These are phyloP conservation scores for Acanthamoeba rhysodes DNA, from an alignment of 208 protist species.

Conservation along the genomic window DNA sequence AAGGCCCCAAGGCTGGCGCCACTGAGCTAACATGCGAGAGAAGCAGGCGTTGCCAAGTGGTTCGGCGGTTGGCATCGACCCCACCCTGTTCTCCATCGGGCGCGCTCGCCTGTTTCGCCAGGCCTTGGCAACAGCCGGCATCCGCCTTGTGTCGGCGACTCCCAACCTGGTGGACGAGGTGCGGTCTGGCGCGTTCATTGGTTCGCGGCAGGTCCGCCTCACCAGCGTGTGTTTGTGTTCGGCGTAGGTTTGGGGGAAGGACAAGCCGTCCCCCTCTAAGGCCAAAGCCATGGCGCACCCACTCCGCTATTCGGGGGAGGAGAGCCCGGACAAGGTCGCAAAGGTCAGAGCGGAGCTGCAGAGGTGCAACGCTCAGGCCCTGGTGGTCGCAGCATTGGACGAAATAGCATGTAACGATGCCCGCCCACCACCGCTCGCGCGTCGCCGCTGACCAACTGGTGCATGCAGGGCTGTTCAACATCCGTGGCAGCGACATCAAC, in stretches of 20 bases:
- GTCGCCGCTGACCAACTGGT: constrained; percentile 40
- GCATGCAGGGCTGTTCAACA: constrained; percentile 86
- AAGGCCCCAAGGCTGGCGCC: background rate
- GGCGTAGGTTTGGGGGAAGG: constrained; percentile 71
- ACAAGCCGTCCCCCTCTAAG: constrained; percentile 55
- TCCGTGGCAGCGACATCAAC: constrained; percentile 85
- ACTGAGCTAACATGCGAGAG: background rate
- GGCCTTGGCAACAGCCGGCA: background rate
- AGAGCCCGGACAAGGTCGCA: constrained; percentile 66
- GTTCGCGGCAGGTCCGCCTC: constrained; percentile 1
- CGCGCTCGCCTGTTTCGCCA: constrained; percentile 33
- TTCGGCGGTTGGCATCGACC: constrained; percentile 79
- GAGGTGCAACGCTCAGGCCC: background rate
- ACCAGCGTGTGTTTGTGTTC: background rate
- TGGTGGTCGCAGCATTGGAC: constrained; percentile 84
- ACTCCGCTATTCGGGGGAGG: constrained; percentile 74
- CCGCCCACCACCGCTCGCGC: background rate
- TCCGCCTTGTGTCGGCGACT: background rate
- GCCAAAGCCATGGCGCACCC: constrained; percentile 72
- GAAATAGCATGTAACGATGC: constrained; percentile 79
- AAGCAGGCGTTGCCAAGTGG: constrained; percentile 20
- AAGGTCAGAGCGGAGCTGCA: constrained; percentile 63
- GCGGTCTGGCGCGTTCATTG: background rate
- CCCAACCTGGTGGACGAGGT: constrained; percentile 58
- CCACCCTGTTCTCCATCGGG: constrained; percentile 77